Percentiles rank a stretch among this genome's conserved stretches.
These are phyloP conservation scores for Fonsecaea pedrosoi DNA, from an alignment of 2,329 filamentous ascomycete species.

Conservation along the genomic window DNA sequence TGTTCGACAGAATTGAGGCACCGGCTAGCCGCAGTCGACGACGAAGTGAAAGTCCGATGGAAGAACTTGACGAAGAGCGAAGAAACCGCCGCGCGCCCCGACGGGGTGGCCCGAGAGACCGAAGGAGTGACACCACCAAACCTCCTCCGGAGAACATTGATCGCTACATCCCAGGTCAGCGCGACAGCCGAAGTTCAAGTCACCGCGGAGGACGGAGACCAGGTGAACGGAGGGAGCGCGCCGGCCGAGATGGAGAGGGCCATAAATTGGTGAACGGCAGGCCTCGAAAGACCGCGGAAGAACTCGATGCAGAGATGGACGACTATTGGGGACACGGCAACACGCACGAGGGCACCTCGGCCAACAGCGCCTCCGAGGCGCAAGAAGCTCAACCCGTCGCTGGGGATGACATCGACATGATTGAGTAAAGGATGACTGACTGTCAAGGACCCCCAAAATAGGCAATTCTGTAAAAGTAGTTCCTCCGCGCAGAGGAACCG, in stretches of 20 bases:
- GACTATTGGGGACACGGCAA: slow-evolving; percentile 76
- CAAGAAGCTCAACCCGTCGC: slow-evolving; percentile 40
- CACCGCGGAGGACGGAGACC: slow-evolving; percentile 54
- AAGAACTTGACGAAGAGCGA: slow-evolving; percentile 46
- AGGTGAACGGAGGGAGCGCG: slow-evolving; percentile 50
- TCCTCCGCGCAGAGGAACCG: background rate
- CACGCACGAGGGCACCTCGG: slow-evolving; percentile 46
- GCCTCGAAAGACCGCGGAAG: slow-evolving; percentile 84
- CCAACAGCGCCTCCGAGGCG: slow-evolving; percentile 44
- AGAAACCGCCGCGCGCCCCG: slow-evolving; percentile 50
- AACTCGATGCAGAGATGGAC: slow-evolving; percentile 95
- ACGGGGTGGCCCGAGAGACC: slow-evolving; percentile 49
- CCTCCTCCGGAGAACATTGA: slow-evolving; percentile 73
- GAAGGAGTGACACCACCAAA: slow-evolving; percentile 61
- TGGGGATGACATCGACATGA: slow-evolving; percentile 73
- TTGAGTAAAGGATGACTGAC: slow-evolving; percentile 57
- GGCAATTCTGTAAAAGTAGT: slow-evolving; percentile 1
- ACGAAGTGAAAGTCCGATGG: slow-evolving; percentile 53
- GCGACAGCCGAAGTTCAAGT: slow-evolving; percentile 50
- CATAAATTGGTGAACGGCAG: slow-evolving; percentile 61
- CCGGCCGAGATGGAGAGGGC: slow-evolving; percentile 45
- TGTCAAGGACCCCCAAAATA: background rate
- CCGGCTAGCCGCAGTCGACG: slow-evolving; percentile 48
- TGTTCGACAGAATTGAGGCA: slow-evolving; percentile 69
- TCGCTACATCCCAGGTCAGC: slow-evolving; percentile 73